A percentile compares a stretch with the other conserved stretches of the same genome.
Conservation (phyloP, 2,329 filamentous ascomycete genomes). For the Nemania sp. region DNA sequence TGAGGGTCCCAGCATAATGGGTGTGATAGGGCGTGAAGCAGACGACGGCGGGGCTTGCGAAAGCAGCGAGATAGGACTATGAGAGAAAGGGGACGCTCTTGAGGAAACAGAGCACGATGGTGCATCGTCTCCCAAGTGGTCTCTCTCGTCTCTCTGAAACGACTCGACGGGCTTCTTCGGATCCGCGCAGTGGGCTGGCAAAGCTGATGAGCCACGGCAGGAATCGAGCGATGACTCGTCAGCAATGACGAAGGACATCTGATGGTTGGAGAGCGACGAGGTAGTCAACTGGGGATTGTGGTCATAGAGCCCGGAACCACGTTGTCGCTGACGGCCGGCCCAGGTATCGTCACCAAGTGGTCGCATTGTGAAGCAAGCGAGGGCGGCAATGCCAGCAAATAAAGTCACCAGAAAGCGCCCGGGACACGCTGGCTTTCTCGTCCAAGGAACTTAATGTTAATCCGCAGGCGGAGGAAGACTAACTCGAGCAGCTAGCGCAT, state of each 20-base stretch:
- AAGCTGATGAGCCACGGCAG: conserved; percentile 39
- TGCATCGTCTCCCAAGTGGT: conserved; percentile 23
- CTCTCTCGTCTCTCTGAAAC: conserved; percentile 32
- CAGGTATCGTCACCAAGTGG: conserved; percentile 51
- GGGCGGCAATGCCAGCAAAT: no score
- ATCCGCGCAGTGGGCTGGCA: conserved; percentile 37
- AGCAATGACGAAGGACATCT: conserved; percentile 57
- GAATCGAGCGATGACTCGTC: conserved; percentile 54
- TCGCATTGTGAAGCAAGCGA: conserved; percentile 44
- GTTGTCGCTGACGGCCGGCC: conserved; percentile 45
- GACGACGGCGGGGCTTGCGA: conserved; percentile 38
- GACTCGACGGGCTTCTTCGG: conserved; percentile 34
- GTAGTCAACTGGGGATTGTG: conserved; percentile 30
- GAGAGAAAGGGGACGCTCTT: conserved; percentile 38
- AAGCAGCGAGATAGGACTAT: conserved; percentile 38
- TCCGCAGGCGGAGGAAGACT: not conserved
- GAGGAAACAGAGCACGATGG: conserved; percentile 37
- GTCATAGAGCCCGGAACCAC: conserved; percentile 45
- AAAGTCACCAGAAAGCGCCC: no score
- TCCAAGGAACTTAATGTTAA: no score
- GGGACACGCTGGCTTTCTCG: no score
- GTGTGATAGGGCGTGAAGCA: conserved; percentile 51
- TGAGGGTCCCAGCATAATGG: conserved; percentile 47
- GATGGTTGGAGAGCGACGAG: conserved; percentile 42
- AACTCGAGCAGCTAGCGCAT: not conserved